Evolutionary conservation across 306 rosid species (phyloP).

Genomic region (Prunus mume): DNA sequence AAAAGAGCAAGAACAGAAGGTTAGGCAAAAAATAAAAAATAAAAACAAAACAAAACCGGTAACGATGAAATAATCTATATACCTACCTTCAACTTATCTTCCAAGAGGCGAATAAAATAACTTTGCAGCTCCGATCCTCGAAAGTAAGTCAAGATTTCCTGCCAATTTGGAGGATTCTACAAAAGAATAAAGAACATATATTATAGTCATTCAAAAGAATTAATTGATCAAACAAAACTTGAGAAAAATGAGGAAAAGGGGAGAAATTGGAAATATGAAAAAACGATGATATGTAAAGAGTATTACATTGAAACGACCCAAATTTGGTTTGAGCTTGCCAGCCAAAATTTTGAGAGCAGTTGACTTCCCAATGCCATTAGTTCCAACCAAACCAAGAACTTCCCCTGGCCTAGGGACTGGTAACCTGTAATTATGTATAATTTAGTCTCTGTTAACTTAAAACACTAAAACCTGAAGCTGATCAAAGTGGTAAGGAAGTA

Average conservation of each 20-base stretch:
- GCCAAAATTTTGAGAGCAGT: slow-evolving; percentile 98
- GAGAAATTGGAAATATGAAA: not conserved
- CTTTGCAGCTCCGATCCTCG: slow-evolving; percentile 97
- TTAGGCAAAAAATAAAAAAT: too few species aligned
- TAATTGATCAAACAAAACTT: not conserved
- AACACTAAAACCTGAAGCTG: not conserved
- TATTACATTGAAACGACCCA: slow-evolving; percentile 90
- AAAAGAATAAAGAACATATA: not conserved
- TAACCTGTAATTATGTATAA: slow-evolving; percentile 47
- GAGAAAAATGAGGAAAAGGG: not conserved
- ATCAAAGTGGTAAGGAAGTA: not conserved
- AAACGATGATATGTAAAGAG: not conserved
- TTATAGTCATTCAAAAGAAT: not conserved
- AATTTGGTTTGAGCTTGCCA: slow-evolving; percentile 85
- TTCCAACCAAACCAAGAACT: slow-evolving; percentile 96
- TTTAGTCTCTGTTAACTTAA: slow-evolving; percentile 2
- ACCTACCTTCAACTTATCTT: slow-evolving; percentile 83
- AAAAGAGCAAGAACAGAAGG: too few species aligned
- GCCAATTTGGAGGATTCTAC: slow-evolving; percentile 99
- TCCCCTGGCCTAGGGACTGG: slow-evolving; percentile 98
- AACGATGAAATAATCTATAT: too few species aligned
- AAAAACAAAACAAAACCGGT: too few species aligned
- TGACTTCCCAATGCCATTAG: slow-evolving; percentile 96
- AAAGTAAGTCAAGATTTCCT: slow-evolving; percentile 86
- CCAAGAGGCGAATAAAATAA: slow-evolving; percentile 90